A percentile compares a stretch with the other conserved stretches of the same genome.
These are phyloP conservation scores for Nemania sp. DNA, from an alignment of 2,329 filamentous ascomycete genomes.

Conservation along the genomic window DNA sequence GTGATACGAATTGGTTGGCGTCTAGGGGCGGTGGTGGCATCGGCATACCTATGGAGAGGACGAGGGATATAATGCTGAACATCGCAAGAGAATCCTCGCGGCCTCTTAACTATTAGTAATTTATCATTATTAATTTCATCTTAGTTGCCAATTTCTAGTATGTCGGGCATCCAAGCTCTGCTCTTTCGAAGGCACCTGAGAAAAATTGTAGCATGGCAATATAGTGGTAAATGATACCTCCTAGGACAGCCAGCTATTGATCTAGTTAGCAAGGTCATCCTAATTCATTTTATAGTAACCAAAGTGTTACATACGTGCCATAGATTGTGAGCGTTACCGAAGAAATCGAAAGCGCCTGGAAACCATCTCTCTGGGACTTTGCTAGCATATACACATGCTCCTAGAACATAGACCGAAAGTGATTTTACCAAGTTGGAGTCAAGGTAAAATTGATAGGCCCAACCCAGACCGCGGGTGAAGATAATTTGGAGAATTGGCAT, in stretches of 20 bases:
- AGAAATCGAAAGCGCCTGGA: conserved; percentile 93
- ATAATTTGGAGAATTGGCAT: conserved; percentile 88
- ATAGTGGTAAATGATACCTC: conserved; percentile 98
- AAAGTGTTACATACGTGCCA: conserved; percentile 81
- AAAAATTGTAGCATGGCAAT: conserved; percentile 97
- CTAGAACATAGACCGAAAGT: conserved; percentile 84
- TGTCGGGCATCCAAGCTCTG: conserved; percentile 68
- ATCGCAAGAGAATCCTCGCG: background rate
- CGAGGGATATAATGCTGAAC: background rate
- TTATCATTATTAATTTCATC: conserved; percentile 2
- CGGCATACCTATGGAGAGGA: background rate
- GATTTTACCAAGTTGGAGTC: conserved; percentile 81
- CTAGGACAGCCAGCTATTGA: conserved; percentile 92
- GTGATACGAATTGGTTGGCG: background rate
- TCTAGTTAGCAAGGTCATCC: conserved; percentile 91
- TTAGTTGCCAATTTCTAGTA: conserved; percentile 55
- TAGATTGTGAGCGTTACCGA: conserved; percentile 95
- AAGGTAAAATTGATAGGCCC: conserved; percentile 90
- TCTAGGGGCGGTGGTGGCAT: background rate
- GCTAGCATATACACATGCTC: conserved; percentile 88
- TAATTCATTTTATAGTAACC: conserved; percentile 84
- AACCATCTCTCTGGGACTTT: conserved; percentile 94
- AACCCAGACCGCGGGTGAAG: conserved; percentile 79
- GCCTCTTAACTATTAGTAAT: conserved; percentile 19
- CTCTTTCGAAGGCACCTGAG: conserved; percentile 77